Evolutionary conservation across 805 yeast species (phyloP).

Genomic region (Pachysolen tannophilus): DNA sequence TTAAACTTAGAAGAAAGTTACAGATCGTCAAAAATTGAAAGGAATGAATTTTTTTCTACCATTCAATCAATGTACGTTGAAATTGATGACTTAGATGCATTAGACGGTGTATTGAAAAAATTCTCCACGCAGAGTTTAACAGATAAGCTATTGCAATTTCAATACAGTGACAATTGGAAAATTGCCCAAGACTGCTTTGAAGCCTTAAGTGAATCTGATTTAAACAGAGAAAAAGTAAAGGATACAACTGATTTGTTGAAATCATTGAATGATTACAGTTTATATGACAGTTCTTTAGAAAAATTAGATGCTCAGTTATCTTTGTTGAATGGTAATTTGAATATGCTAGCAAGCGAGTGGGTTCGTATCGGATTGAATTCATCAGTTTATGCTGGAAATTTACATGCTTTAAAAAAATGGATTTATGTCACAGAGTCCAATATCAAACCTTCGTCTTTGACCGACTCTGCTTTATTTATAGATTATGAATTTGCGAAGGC

Average conservation of each 20-base stretch:
- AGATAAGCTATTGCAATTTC: constrained; percentile 75
- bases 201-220: constrained; percentile 40
- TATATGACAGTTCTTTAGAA: constrained; percentile 56
- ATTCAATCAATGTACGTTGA: constrained; percentile 80
- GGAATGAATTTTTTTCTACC: constrained; percentile 35
- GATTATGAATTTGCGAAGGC: constrained; percentile 63
- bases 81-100: constrained; percentile 82
- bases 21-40: constrained; percentile 27
- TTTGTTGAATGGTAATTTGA: constrained; percentile 11
- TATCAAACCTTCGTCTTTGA: constrained; percentile 25
- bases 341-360: constrained; percentile 36
- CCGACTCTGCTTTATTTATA: constrained; percentile 46
- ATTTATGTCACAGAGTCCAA: constrained; percentile 35
- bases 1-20: constrained; percentile 75
- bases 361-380: constrained; percentile 66
- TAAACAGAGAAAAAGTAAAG: constrained; percentile 15
- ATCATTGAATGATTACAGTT: constrained; percentile 69
- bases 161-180: constrained; percentile 80
- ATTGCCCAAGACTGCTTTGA: constrained; percentile 81
- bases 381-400: constrained; percentile 56
- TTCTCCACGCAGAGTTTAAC: constrained; percentile 62
- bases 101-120: constrained; percentile 75
- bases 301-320: constrained; percentile 32
- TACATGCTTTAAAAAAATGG: constrained; percentile 50
- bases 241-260: constrained; percentile 48